Conservation (phyloP, 257 asterid species). For the Sherardia arvensis region DNA sequence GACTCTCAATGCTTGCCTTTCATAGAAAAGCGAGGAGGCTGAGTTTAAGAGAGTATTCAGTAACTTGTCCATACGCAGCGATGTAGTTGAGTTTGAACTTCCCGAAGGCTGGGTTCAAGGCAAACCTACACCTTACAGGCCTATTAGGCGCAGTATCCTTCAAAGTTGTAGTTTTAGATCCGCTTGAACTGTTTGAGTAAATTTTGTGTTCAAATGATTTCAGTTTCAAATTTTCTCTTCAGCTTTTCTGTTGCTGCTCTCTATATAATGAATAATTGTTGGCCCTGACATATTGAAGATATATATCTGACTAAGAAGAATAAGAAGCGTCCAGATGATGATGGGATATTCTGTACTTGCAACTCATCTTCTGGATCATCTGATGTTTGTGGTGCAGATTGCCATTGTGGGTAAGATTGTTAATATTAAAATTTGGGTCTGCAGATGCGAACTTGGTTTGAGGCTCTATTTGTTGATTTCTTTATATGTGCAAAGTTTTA, state of each 20-base stretch:
- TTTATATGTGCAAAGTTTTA: not conserved
- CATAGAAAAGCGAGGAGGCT: conserved; percentile 34
- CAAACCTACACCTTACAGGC: conserved; percentile 56
- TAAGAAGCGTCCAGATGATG: conserved; percentile 74
- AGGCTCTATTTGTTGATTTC: not conserved
- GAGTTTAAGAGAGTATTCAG: conserved; percentile 54
- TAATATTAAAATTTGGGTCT: conserved; percentile 9
- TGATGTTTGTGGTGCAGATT: conserved; percentile 71
- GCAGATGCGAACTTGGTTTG: not conserved
- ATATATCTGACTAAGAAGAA: conserved; percentile 70
- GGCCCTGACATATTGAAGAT: conserved; percentile 45
- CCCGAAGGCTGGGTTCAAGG: conserved; percentile 63
- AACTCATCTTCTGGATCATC: conserved; percentile 54
- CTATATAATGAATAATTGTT: not conserved
- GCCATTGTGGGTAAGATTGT: conserved; percentile 73
- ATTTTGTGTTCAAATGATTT: not conserved
- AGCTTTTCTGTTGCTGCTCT: not conserved
- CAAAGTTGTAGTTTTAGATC: not conserved
- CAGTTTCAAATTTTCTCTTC: not conserved
- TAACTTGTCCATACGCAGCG: conserved; percentile 54
- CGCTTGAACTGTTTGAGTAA: not conserved
- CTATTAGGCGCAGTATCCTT: conserved; percentile 91
- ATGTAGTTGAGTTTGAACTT: conserved; percentile 78
- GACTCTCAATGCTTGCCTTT: conserved; percentile 4
- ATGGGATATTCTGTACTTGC: conserved; percentile 89